These are phyloP conservation scores for Clonostachys rhizophaga DNA, from an alignment of 2,329 filamentous ascomycete genomes.

Conservation along the genomic window DNA sequence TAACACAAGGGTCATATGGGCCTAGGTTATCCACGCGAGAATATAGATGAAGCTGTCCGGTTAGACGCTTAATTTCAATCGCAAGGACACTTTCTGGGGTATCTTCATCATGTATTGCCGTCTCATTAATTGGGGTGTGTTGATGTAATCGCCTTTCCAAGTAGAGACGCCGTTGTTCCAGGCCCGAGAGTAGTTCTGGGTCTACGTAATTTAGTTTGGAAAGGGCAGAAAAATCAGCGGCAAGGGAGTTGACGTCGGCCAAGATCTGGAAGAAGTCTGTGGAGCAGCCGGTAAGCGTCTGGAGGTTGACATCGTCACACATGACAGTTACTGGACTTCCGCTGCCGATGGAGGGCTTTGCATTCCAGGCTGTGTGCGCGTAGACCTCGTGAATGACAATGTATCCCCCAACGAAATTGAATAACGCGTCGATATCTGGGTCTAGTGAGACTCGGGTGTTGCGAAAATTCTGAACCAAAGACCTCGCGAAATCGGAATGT, in stretches of 20 bases:
- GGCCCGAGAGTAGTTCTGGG: neutral
- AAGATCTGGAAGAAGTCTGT: slow-evolving; percentile 7
- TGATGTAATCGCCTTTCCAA: neutral
- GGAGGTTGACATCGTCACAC: slow-evolving; percentile 6
- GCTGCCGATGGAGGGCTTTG: neutral
- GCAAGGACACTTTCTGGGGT: slow-evolving; percentile 7
- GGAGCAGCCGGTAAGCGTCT: slow-evolving; percentile 9
- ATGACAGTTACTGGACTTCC: neutral
- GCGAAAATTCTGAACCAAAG: slow-evolving; percentile 7
- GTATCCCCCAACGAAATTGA: slow-evolving; percentile 15
- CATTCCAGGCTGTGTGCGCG: slow-evolving; percentile 7
- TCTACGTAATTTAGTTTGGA: neutral
- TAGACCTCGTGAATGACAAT: slow-evolving; percentile 9
- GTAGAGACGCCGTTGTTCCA: neutral
- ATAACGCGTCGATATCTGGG: slow-evolving; percentile 8
- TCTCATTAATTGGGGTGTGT: neutral
- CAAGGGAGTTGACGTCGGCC: slow-evolving; percentile 6
- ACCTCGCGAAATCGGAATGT: slow-evolving; percentile 14
- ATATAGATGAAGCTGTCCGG: slow-evolving; percentile 18
- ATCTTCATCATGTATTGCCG: neutral
- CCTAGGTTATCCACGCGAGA: slow-evolving; percentile 14
- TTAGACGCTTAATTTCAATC: slow-evolving; percentile 15
- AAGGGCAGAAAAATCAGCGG: neutral
- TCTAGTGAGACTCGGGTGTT: slow-evolving; percentile 2
- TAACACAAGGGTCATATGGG: slow-evolving; percentile 13